Evolutionary conservation across 2,329 filamentous ascomycete species (phyloP), one percentile per base, ranked within the genome.

Genomic region (Reticulascus tulasneorum): DNA sequence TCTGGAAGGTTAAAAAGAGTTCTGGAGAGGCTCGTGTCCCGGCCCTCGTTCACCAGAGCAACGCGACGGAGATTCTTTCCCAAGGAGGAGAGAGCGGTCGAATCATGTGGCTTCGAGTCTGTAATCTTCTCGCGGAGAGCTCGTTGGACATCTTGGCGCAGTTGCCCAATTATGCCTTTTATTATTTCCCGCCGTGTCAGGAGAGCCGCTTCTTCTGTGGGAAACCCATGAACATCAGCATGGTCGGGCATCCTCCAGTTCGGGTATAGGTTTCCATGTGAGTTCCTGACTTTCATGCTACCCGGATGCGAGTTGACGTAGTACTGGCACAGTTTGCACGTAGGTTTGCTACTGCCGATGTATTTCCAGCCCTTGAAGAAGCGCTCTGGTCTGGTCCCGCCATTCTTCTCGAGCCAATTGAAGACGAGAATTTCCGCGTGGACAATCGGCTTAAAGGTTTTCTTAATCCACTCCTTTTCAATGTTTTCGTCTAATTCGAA

Each of bases 321-420:
- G 29, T 57, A 55, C 7, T 49, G 29, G 21, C 64, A 68, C 2
- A 67, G 50, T 1, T 54, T 50, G 26, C 64, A 68, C 0, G 60
- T 56, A 0, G 62, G 62, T 44, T 68, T 67, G 46, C 62, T 64
- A 13, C 48, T 51, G 1, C 62, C 64, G 12, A 68, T 62, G 37
- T 65, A 67, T 11, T 40, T 48, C 38, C 50, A 55, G 8, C 47
- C 43, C 0, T 40, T 21, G 39, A 61, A 67, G 48, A 64, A 67
- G 9, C 35, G n/a, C 1, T 11, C 9, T 9, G 38, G 29, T 0
- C 23, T 13, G 5, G 25, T 15, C 3, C 17, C 15, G 6, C 21
- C 26, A 6, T 38, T 23, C 18, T 29, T 23, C 9, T 23, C 37
- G 5, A 38, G 26, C 13, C 12, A 3, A 8, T 38, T 21, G 9